Conservation (phyloP, 768 basidiomycete species). For the Auriscalpium vulgare region DNA sequence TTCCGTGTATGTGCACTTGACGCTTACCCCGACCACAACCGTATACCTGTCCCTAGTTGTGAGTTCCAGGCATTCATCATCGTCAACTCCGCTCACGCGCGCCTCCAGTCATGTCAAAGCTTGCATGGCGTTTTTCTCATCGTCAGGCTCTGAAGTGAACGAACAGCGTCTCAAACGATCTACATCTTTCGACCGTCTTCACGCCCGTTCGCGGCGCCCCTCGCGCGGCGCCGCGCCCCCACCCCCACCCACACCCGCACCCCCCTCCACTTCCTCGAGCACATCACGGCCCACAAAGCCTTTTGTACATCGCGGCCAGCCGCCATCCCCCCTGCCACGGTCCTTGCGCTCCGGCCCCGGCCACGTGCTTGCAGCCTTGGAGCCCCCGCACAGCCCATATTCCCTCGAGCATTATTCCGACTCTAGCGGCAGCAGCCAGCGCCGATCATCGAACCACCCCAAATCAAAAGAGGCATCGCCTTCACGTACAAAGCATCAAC, state of each 20-base stretch:
- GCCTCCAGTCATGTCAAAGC: not conserved
- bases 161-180: constrained; percentile 14
- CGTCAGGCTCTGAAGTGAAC: constrained; percentile 6
- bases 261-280: not conserved
- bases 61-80: not conserved
- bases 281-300: too few relatives aligned
- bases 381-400: not conserved
- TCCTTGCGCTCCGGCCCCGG: not conserved
- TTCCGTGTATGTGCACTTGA: constrained; percentile 8
- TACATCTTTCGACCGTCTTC: constrained; percentile 5
- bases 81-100: not conserved
- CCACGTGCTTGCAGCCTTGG: not conserved
- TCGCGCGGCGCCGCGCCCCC: not conserved
- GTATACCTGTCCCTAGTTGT: constrained; percentile 1
- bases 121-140: constrained; percentile 13
- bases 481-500: too few relatives aligned
- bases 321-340: not conserved
- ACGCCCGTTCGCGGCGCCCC: not conserved
- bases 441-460: too few relatives aligned
- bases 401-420: not conserved
- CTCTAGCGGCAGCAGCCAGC: too few relatives aligned
- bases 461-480: not conserved
- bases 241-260: not conserved
- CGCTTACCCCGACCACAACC: constrained; percentile 6
- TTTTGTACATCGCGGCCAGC: too few relatives aligned